Evolutionary conservation across 805 yeast species (phyloP).

Genomic region (Schwanniomyces sp.): DNA sequence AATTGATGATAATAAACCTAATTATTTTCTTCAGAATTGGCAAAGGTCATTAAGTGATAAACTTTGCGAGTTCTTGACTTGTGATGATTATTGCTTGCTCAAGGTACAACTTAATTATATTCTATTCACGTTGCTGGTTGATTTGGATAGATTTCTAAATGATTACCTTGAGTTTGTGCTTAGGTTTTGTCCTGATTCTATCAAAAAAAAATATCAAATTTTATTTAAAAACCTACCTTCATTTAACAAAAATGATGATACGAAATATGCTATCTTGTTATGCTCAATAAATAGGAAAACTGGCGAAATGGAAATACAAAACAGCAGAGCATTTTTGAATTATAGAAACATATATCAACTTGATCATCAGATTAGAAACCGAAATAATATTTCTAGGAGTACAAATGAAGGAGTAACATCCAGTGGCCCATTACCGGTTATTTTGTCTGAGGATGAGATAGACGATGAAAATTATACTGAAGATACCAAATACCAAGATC

Average conservation of each 20-base stretch:
- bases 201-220: slow-evolving; percentile 5
- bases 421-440: neutral
- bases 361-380: slow-evolving; percentile 2
- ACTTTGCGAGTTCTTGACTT: slow-evolving; percentile 22
- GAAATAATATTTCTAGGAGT: slow-evolving; percentile 1
- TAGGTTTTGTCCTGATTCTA: slow-evolving; percentile 1
- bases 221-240: slow-evolving; percentile 1
- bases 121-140: slow-evolving; percentile 32
- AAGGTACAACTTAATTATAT: slow-evolving; percentile 39
- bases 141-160: slow-evolving; percentile 24
- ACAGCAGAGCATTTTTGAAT: slow-evolving; percentile 27
- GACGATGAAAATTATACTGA: slow-evolving; percentile 4
- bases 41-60: slow-evolving; percentile 24
- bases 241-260: neutral
- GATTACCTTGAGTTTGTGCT: slow-evolving; percentile 9
- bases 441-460: slow-evolving; percentile 5
- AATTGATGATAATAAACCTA: slow-evolving; percentile 4
- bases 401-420: neutral
- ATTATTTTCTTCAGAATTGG: slow-evolving; percentile 29
- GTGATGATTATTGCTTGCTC: slow-evolving; percentile 26
- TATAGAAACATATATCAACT: slow-evolving; percentile 12
- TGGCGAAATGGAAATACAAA: slow-evolving; percentile 33
- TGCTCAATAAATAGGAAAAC: slow-evolving; percentile 39
- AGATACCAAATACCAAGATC: slow-evolving; percentile 4
- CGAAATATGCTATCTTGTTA: slow-evolving; percentile 19